Evolutionary conservation across 345 rosid genomes (phyloP).

Genomic region (Turritis glabra): DNA sequence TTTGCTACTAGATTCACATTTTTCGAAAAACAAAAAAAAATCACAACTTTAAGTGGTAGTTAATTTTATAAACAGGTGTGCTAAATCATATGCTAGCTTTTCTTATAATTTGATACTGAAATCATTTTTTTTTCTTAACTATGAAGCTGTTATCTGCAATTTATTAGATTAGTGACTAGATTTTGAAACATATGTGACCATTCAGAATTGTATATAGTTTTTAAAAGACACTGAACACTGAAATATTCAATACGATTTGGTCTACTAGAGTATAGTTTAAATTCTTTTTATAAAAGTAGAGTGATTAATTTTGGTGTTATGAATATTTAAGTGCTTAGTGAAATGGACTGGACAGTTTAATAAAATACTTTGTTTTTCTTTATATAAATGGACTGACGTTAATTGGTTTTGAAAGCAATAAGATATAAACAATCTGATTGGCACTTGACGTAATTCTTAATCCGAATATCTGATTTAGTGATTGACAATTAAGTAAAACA

Average conservation of each 20-base stretch:
- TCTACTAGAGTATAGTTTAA: not conserved
- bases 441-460: constrained; percentile 31
- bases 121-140: not conserved
- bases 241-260: not conserved
- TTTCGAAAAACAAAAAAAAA: not conserved
- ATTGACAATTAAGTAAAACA: constrained; percentile 1
- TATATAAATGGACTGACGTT: constrained; percentile 21
- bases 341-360: not conserved
- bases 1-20: not conserved
- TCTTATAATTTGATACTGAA: not conserved
- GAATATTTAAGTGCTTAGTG: not conserved
- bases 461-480: constrained; percentile 19
- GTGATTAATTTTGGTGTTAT: not conserved
- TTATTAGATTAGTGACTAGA: not conserved
- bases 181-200: not conserved
- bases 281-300: not conserved
- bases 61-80: not conserved
- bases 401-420: constrained; percentile 29
- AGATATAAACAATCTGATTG: constrained; percentile 5
- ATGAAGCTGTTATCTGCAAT: not conserved
- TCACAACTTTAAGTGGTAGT: not conserved
- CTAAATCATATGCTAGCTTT: not conserved
- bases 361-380: not conserved
- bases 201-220: not conserved
- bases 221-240: not conserved